These are phyloP conservation scores for Boletus vermiculosoides DNA, from an alignment of 768 basidiomycete genomes.

Conservation along the genomic window DNA sequence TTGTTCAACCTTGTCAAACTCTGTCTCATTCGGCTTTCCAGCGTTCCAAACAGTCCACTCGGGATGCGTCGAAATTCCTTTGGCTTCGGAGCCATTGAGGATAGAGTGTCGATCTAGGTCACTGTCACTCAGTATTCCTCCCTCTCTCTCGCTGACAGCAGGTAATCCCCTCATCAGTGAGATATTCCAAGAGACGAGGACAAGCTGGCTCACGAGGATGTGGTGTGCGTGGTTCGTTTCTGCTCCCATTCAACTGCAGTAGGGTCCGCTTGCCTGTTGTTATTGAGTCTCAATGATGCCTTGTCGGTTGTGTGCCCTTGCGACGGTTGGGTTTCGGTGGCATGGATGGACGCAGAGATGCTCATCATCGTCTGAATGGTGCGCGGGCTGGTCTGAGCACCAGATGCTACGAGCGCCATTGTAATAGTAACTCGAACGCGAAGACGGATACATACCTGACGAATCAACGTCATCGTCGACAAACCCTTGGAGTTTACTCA, in stretches of 20 bases:
- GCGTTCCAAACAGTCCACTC: background rate
- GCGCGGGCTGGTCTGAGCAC: background rate
- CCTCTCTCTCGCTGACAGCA: background rate
- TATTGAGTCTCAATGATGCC: background rate
- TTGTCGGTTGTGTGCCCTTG: background rate
- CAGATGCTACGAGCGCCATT: background rate
- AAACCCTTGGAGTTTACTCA: background rate
- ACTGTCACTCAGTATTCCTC: no score
- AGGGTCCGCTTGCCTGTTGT: background rate
- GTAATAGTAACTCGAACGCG: background rate
- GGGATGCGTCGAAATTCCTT: background rate
- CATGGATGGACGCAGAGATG: background rate
- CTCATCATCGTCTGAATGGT: background rate
- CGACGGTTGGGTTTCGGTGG: background rate
- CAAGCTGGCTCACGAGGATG: background rate
- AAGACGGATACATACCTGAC: background rate
- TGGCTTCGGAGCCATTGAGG: background rate
- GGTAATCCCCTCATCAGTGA: background rate
- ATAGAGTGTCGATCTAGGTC: background rate
- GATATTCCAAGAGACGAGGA: background rate
- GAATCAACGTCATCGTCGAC: background rate
- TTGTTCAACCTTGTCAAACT: background rate
- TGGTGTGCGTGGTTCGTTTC: background rate
- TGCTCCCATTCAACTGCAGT: background rate
- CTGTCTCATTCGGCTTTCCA: no score